Evolutionary conservation across 2,329 filamentous ascomycete species (phyloP).

Genomic region (Chaetomium strumarium): DNA sequence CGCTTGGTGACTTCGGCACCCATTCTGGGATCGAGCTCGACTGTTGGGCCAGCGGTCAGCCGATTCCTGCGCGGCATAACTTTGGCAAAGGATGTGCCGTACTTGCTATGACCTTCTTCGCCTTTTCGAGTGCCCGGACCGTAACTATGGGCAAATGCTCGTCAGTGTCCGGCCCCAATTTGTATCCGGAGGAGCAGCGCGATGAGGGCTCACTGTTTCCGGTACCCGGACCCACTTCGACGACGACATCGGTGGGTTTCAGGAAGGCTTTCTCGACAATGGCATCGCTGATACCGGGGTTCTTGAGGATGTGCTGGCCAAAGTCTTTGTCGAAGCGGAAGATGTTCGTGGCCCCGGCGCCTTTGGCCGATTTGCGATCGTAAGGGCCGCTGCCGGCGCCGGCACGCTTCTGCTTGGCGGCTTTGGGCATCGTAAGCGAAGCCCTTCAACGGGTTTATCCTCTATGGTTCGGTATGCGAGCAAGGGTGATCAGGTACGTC

Average conservation of each 20-base stretch:
- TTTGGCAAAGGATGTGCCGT: background rate
- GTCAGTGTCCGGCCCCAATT: background rate
- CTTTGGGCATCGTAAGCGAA: constrained; percentile 35
- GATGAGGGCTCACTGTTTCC: constrained; percentile 58
- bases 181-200: too few species aligned
- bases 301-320: constrained; percentile 82
- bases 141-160: constrained; percentile 75
- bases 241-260: constrained; percentile 83
- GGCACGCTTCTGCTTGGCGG: constrained; percentile 34
- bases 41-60: constrained; percentile 53
- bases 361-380: constrained; percentile 28
- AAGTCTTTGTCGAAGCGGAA: constrained; percentile 96
- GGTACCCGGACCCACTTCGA: constrained; percentile 88
- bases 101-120: constrained; percentile 65
- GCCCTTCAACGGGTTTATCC: background rate
- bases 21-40: constrained; percentile 95
- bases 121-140: constrained; percentile 79
- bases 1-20: constrained; percentile 88
- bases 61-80: background rate
- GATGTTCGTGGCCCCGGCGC: constrained; percentile 60
- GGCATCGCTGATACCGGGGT: constrained; percentile 28
- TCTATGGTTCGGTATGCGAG: background rate
- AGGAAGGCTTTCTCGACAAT: constrained; percentile 80
- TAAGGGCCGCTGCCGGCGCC: constrained; percentile 31
- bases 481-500: too few species aligned